Percentiles rank a stretch among this genome's conserved stretches.
phyloP scores from a whole-genome alignment of 306 rosid species.

The Vigna radiata region DNA sequence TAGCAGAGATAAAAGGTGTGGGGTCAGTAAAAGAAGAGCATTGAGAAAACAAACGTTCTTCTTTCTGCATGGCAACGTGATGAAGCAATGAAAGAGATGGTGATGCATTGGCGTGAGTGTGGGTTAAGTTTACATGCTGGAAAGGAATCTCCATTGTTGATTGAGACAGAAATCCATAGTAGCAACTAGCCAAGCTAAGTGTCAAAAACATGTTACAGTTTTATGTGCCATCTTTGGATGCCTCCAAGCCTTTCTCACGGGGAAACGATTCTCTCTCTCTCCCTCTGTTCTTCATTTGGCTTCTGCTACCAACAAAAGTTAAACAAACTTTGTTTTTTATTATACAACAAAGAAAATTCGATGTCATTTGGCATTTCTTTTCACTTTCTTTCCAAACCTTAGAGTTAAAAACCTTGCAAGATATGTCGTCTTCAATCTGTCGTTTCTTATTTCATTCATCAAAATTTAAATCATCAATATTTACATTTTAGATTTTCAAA shows the following conservation, averaged over 20 bases:
- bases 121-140: conserved; percentile 36
- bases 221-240: conserved; percentile 51
- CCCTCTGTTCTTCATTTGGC: conserved; percentile 22
- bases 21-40: conserved; percentile 41
- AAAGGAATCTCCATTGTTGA: conserved; percentile 56
- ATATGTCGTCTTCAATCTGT: conserved; percentile 31
- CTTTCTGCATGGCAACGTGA: conserved; percentile 45
- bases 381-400: conserved; percentile 29
- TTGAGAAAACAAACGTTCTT: conserved; percentile 41
- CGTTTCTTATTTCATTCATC: conserved; percentile 27
- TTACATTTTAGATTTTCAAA: too few relatives aligned
- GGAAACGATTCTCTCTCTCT: conserved; percentile 45
- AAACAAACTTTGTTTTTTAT: not conserved
- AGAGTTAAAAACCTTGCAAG: conserved; percentile 19
- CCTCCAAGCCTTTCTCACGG: conserved; percentile 63
- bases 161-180: conserved; percentile 49
- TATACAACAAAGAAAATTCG: not conserved
- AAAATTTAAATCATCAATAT: too few relatives aligned
- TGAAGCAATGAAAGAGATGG: conserved; percentile 34
- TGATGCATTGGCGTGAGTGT: conserved; percentile 34
- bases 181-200: conserved; percentile 46
- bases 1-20: conserved; percentile 24
- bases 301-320: conserved; percentile 26
- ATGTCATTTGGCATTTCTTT: conserved; percentile 33
- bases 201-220: conserved; percentile 49